Conservation (phyloP, 1,284 basidiomycete species). For the Gymnopus androsaceus region DNA sequence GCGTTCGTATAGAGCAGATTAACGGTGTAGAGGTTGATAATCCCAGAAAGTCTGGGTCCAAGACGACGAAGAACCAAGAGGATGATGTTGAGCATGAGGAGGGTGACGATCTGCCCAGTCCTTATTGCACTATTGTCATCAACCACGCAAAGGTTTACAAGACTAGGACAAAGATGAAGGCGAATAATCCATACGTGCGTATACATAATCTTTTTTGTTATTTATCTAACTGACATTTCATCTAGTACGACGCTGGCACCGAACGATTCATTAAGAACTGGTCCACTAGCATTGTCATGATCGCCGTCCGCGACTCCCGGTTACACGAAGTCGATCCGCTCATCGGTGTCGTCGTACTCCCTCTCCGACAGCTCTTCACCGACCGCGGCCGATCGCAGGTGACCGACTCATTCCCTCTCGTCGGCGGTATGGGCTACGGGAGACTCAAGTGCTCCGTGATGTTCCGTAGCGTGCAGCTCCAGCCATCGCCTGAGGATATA, state of each 20-base stretch:
- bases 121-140: conserved; percentile 45
- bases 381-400: conserved; percentile 48
- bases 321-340: conserved; percentile 71
- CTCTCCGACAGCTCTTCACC: conserved; percentile 46
- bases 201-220: not conserved
- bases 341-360: conserved; percentile 66
- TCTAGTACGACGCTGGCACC: conserved; percentile 66
- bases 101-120: conserved; percentile 54
- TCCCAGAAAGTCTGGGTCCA: conserved; percentile 34
- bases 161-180: conserved; percentile 61
- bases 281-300: conserved; percentile 61
- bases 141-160: conserved; percentile 46
- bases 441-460: conserved; percentile 54
- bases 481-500: conserved; percentile 20
- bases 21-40: conserved; percentile 38
- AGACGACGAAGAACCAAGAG: conserved; percentile 52
- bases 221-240: conserved; percentile 12
- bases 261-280: conserved; percentile 77
- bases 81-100: conserved; percentile 33
- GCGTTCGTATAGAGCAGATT: conserved; percentile 52
- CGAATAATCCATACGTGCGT: conserved; percentile 67
- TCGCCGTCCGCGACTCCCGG: conserved; percentile 69
- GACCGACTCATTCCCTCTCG: conserved; percentile 54
- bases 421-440: conserved; percentile 71
- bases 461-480: conserved; percentile 65